phyloP scores from a whole-genome alignment of 805 yeast species.

The Wickerhamomyces kurtzmanii region DNA sequence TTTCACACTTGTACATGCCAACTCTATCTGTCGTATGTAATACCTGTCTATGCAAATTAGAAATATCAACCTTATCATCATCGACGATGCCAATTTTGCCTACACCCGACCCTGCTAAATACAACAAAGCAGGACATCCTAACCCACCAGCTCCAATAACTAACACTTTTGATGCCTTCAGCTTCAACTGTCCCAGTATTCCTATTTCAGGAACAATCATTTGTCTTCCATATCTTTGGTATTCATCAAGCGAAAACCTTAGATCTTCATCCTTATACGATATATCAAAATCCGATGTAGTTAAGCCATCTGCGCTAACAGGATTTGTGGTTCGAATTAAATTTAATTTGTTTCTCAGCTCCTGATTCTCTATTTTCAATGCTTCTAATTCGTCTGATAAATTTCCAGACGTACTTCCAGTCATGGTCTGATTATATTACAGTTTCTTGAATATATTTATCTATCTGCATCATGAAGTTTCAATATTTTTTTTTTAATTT shows the following conservation, averaged over 20 bases:
- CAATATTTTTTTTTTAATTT: too few species aligned
- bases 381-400: conserved; percentile 15
- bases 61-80: conserved; percentile 71
- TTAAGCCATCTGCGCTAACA: too few species aligned
- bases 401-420: conserved; percentile 4
- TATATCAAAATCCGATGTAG: background rate
- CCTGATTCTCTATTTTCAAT: conserved; percentile 17
- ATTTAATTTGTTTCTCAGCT: conserved; percentile 10
- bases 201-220: conserved; percentile 78
- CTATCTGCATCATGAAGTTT: too few species aligned
- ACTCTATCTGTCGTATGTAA: conserved; percentile 60
- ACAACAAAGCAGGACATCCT: conserved; percentile 85
- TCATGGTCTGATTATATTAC: background rate
- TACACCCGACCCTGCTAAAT: conserved; percentile 81
- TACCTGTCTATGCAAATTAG: conserved; percentile 86
- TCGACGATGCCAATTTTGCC: conserved; percentile 84
- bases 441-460: background rate
- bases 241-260: conserved; percentile 49
- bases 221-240: conserved; percentile 82
- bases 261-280: conserved; percentile 1
- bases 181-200: conserved; percentile 40
- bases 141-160: conserved; percentile 96
- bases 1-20: conserved; percentile 67
- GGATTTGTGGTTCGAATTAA: too few species aligned
- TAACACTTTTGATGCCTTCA: conserved; percentile 51